Percentiles rank a stretch among this genome's conserved stretches.
Evolutionary conservation across 2,329 filamentous ascomycete genomes (phyloP).

Genomic region (Colletotrichum sp.): DNA sequence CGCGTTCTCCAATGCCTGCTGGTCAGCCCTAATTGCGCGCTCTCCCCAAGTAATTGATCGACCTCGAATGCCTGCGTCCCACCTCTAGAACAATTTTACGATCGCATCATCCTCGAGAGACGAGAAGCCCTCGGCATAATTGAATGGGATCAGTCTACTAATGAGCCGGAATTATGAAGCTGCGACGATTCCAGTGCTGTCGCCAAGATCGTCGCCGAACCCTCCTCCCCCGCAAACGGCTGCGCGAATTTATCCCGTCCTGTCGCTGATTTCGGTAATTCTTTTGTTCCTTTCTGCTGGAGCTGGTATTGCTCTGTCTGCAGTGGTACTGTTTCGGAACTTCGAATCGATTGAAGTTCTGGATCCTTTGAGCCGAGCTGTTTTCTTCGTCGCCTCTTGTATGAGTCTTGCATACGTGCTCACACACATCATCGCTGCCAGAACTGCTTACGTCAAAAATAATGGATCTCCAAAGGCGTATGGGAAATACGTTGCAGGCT

Average conservation of each 20-base stretch:
- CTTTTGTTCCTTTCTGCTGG: background rate
- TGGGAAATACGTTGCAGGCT: constrained; percentile 1
- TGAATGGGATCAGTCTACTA: constrained; percentile 7
- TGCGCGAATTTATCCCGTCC: background rate
- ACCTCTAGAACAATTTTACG: background rate
- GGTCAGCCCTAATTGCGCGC: background rate
- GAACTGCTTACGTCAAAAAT: background rate
- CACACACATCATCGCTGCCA: background rate
- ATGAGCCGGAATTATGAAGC: constrained; percentile 9
- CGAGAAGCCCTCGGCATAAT: background rate
- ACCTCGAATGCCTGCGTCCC: background rate
- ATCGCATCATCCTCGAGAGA: background rate
- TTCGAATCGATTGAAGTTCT: constrained; percentile 1
- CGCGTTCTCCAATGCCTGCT: background rate
- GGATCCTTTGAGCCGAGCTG: constrained; percentile 12
- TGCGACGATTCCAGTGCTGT: constrained; percentile 17
- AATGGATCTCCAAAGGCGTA: background rate
- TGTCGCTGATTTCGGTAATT: constrained; percentile 3
- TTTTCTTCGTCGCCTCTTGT: constrained; percentile 16
- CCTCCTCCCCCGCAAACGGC: background rate
- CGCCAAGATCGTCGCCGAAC: background rate
- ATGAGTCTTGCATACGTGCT: constrained; percentile 7
- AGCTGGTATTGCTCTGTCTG: constrained; percentile 7
- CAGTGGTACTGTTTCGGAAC: background rate
- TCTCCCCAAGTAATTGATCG: background rate